phyloP scores from a whole-genome alignment of 306 rosid species.

The Delonix regia region DNA sequence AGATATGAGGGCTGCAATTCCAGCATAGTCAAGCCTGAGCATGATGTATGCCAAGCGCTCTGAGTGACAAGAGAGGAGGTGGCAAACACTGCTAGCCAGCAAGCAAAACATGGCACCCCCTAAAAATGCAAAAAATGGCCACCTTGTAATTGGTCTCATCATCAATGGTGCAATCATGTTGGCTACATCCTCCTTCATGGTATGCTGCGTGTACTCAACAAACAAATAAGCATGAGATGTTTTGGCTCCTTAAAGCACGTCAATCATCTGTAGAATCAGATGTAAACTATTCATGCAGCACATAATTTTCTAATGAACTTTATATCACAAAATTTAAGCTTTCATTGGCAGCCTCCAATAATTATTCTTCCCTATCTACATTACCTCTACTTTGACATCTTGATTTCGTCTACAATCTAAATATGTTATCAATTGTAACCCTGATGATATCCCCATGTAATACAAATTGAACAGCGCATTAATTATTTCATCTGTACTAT shows the following conservation, averaged over 20 bases:
- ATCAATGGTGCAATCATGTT: constrained; percentile 80
- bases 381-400: background rate
- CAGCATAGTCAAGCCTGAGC: constrained; percentile 98
- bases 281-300: background rate
- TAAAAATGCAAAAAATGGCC: constrained; percentile 95
- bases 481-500: background rate
- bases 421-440: background rate
- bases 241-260: constrained; percentile 26
- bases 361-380: background rate
- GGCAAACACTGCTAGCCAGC: constrained; percentile 96
- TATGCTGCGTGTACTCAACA: constrained; percentile 58
- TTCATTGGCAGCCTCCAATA: background rate
- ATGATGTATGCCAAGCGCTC: constrained; percentile 83
- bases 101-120: constrained; percentile 99
- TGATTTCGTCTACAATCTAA: background rate
- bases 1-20: constrained; percentile 96
- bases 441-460: background rate
- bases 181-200: constrained; percentile 75
- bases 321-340: background rate
- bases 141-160: constrained; percentile 90
- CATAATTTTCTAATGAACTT: background rate
- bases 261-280: constrained; percentile 17
- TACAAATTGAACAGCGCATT: background rate
- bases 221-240: constrained; percentile 33
- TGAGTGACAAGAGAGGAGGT: constrained; percentile 94